Base-by-base conservation (phyloP, 2,329 filamentous ascomycete species). In the Monascus ruber region DNA sequence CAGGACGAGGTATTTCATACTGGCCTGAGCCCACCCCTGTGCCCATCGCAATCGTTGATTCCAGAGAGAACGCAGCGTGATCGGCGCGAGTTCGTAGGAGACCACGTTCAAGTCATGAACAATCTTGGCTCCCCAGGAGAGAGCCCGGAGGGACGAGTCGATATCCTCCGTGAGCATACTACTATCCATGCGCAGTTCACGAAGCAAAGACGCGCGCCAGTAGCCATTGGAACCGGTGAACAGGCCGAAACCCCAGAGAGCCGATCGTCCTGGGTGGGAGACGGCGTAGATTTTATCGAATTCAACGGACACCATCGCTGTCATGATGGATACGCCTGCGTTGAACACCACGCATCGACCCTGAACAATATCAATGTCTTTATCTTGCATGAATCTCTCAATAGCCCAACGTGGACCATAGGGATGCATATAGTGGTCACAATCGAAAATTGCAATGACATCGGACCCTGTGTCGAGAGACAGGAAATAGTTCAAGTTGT, bases 281-380 rank as follows among this genome's bases (percentile, higher is more conserved):
- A 70, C 68, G 2, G 68, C 68, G 45, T 71, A 71, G 42, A 71
- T 71, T 50, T 71, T 71, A 51, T 71, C 68, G 40, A 71, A 71
- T 44, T 71, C 68, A 28, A 71, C 63, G 2, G 65, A 59, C 10
- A 71, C 70, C 65, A 71, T 66, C 35, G 57, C 62, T 1, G 68
- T 62, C 33, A 68, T 55, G 46, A 69, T 59, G 4, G 55, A 62
- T 4, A 65, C 63, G 8, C 56, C 54, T 4, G 68, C 58, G 48
- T 71, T 71, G 54, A 70, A 69, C 27, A 71, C 56, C 4, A 71
- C 60, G 47, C 68, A 71, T 24, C 68, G 64, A 5, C 68, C 68
- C 52, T 71, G 68, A 5, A 71, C 68, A 40, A 70, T 67, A 38
- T 70, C 67, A 24, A 66, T 50, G n/a, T 60, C 56, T 5, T 55